Conservation (phyloP, 1,284 basidiomycete species). For the Ceratobasidium sp. region DNA sequence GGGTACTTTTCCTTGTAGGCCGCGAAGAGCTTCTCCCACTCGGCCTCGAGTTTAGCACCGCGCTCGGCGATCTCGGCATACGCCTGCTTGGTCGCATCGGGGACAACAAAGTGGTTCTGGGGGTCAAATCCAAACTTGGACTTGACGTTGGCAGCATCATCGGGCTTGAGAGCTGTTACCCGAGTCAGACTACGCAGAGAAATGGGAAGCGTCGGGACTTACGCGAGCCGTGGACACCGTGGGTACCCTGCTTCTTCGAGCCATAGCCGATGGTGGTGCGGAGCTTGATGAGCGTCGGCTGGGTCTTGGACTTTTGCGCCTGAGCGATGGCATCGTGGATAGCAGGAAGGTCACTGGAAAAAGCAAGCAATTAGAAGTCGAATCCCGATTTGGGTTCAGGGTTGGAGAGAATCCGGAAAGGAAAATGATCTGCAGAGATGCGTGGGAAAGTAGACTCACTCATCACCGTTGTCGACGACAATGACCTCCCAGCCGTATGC, state of each 20-base stretch:
- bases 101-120: conserved; percentile 83
- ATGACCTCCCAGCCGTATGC: conserved; percentile 96
- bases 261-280: conserved; percentile 95
- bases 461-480: conserved; percentile 84
- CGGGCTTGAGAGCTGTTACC: conserved; percentile 84
- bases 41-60: conserved; percentile 78
- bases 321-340: conserved; percentile 86
- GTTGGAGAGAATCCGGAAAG: conserved; percentile 1
- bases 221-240: conserved; percentile 94
- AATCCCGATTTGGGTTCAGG: conserved; percentile 28
- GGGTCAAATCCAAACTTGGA: conserved; percentile 86
- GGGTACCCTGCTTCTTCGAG: conserved; percentile 91
- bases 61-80: conserved; percentile 77
- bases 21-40: conserved; percentile 81
- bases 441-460: conserved; percentile 51
- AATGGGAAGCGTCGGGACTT: conserved; percentile 54
- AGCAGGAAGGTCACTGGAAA: conserved; percentile 75
- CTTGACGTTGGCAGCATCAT: conserved; percentile 90
- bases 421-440: conserved; percentile 27
- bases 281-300: conserved; percentile 89
- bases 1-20: conserved; percentile 85
- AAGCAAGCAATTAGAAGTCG: conserved; percentile 38
- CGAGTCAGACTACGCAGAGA: conserved; percentile 39
- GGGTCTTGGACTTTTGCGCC: conserved; percentile 80
- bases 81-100: conserved; percentile 76